Base-by-base conservation (phyloP, 306 rosid genomes). In the Abrus precatorius region DNA sequence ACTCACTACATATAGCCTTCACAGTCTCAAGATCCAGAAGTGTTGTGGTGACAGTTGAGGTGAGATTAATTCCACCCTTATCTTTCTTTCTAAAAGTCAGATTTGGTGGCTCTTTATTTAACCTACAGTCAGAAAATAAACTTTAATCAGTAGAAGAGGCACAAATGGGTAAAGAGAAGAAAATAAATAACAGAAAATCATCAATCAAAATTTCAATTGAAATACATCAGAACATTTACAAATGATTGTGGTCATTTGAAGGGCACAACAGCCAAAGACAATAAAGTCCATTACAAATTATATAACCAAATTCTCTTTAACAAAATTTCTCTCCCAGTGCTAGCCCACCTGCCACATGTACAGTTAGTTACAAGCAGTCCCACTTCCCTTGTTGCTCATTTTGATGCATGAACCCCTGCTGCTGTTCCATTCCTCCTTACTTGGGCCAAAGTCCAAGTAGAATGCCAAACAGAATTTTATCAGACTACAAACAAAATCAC, bases 31-130 rank as follows among this genome's bases (percentile, higher is more conserved):
- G 97, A 87, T 96, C 99, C 71, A 96, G 87, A 90, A 72, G 88
- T n/a, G 97, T 93, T 84, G 82, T 96, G 78, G 97, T 50, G 75
- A 83, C 98, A 43, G 98, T 96, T 54, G 99, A 96, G 30, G 97
- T 96, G 78, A 96, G 86, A 86, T 96, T 96, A 28, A 93, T 85
- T 54, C 99, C 99, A 76, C 99, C 99, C 87, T 96, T 96, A 12
- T 96, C 99, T 86, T 96, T 96, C 93, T 77, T 93, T 89, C 98
- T 83, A 85, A 96, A 93, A 9, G 98, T 88, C 55, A 93, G 88
- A 77, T 95, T 95, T 34, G 98, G 99, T 3, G 99, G 98, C 80
- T 91, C 97, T 88, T 96, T 93, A 88, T 96, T 95, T 85, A 96
- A 89, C 92, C 98, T 96, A 87, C 43, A 74, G 80, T 49, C 49